Conservation (phyloP, 2,329 filamentous ascomycete genomes). For the Colletotrichum spaethianum region DNA sequence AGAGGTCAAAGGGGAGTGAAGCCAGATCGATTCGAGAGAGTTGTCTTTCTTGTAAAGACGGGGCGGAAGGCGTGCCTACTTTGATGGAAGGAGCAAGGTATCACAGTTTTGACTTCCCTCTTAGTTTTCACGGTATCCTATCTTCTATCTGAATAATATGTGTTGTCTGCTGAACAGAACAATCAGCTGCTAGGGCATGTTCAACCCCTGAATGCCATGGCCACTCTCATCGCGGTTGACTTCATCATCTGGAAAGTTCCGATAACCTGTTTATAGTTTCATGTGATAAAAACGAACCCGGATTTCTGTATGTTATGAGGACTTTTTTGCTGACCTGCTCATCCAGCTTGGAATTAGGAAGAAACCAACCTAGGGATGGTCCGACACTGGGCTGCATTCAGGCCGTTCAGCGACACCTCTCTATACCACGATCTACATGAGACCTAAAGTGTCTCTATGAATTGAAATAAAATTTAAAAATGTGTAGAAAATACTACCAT, state of each 20-base stretch:
- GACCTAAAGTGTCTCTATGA: neutral
- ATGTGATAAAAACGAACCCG: too few relatives aligned
- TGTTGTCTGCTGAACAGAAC: neutral
- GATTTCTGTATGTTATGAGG: too few relatives aligned
- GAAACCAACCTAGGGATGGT: too few relatives aligned
- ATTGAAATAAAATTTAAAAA: accelerated
- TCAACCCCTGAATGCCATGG: too few relatives aligned
- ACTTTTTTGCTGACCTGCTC: neutral
- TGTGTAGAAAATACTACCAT: neutral
- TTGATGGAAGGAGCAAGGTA: neutral
- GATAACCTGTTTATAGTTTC: accelerated
- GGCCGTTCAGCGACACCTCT: neutral
- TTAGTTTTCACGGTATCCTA: neutral
- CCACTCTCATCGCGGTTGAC: neutral
- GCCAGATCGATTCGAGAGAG: neutral
- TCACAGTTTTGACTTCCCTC: too few relatives aligned
- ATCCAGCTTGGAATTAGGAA: neutral
- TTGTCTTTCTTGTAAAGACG: neutral
- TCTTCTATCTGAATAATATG: too few relatives aligned
- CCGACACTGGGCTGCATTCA: neutral
- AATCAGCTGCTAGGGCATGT: neutral
- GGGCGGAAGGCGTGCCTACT: too few relatives aligned
- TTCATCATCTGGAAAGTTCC: neutral
- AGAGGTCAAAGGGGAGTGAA: slow-evolving; percentile 6
- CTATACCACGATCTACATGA: accelerated